Conservation (phyloP, 441 rosid species). For the Gossypium davidsonii region DNA sequence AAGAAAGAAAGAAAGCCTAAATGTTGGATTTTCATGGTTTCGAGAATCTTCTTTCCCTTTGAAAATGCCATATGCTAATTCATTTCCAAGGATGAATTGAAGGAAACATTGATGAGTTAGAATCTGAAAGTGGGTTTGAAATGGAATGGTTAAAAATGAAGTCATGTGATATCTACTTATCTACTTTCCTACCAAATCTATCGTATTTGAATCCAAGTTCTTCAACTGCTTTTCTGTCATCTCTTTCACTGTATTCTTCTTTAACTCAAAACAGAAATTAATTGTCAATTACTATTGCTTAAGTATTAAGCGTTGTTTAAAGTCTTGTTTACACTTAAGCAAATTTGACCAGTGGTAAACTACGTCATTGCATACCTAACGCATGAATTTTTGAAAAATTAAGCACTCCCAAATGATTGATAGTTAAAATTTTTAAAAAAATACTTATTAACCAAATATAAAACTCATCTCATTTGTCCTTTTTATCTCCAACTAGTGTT, state of each 20-base stretch:
- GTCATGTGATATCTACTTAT: constrained; percentile 1
- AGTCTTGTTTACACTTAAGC: constrained; percentile 15
- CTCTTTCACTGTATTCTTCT: neutral
- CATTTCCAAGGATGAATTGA: too few relatives aligned
- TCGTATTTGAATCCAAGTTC: neutral
- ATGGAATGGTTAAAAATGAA: neutral
- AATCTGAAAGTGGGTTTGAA: neutral
- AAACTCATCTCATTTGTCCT: neutral
- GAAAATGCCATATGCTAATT: neutral
- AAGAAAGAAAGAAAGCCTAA: neutral
- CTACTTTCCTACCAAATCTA: constrained; percentile 15
- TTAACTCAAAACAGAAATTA: neutral
- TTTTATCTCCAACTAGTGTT: neutral
- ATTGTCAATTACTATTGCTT: neutral
- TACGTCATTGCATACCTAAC: constrained; percentile 14
- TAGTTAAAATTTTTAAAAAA: neutral
- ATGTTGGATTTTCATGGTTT: neutral
- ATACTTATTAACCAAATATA: too few relatives aligned
- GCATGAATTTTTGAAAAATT: neutral
- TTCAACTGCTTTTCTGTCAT: constrained; percentile 15
- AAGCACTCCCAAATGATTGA: neutral
- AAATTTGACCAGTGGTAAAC: constrained; percentile 8
- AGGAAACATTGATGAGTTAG: neutral
- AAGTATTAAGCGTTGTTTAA: constrained; percentile 5
- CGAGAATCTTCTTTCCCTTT: neutral